Conservation (phyloP, 257 asterid genomes). For the Primulina tabacum region DNA sequence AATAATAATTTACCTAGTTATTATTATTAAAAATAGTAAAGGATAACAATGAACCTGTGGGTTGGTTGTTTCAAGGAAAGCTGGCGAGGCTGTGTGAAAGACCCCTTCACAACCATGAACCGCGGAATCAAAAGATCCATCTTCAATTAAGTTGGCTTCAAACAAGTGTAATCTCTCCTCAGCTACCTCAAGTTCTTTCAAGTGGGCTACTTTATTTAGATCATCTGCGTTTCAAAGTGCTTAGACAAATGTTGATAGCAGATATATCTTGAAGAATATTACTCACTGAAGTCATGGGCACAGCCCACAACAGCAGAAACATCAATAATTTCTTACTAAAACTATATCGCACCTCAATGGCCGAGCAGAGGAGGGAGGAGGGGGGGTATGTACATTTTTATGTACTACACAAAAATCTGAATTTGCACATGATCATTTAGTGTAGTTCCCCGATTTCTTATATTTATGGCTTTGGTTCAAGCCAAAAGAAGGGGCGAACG, state of each 20-base stretch:
- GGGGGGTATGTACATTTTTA: too few species aligned
- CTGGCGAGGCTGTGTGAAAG: constrained; percentile 52
- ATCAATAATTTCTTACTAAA: too few species aligned
- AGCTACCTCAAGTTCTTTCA: constrained; percentile 46
- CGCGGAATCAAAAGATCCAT: constrained; percentile 45
- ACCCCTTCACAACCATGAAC: constrained; percentile 49
- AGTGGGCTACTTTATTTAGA: constrained; percentile 35
- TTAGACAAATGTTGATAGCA: neutral
- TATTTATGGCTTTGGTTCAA: too few species aligned
- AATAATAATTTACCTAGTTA: neutral
- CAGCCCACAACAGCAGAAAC: neutral
- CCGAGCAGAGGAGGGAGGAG: too few species aligned
- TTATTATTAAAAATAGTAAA: too few species aligned
- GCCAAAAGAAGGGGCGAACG: too few species aligned
- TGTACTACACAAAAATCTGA: too few species aligned
- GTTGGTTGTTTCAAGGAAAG: constrained; percentile 9
- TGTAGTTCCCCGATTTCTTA: too few species aligned
- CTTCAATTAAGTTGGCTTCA: constrained; percentile 36
- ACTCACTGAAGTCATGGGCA: neutral
- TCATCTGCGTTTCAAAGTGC: constrained; percentile 28
- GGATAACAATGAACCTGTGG: constrained; percentile 26
- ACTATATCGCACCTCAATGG: too few species aligned
- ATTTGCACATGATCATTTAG: too few species aligned
- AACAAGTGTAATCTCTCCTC: constrained; percentile 41
- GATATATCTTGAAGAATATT: neutral